These are phyloP conservation scores for Russula dissimulans DNA, from an alignment of 768 basidiomycete species.

Conservation along the genomic window DNA sequence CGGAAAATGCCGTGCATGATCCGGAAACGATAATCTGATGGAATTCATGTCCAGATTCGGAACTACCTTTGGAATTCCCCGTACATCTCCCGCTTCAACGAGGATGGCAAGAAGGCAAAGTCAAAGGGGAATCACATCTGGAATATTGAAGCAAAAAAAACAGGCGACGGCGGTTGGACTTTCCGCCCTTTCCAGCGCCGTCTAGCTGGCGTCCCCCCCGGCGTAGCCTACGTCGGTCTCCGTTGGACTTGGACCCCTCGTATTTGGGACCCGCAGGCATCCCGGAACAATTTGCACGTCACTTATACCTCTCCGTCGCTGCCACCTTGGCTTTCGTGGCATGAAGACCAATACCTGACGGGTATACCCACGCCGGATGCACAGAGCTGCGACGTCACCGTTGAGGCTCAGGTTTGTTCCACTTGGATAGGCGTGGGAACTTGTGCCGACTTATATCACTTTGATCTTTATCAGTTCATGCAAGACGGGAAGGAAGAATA, in stretches of 20 bases:
- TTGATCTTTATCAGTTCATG: conserved; percentile 38
- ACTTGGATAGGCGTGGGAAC: conserved; percentile 11
- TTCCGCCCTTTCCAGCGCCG: conserved; percentile 85
- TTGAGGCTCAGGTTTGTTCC: conserved; percentile 60
- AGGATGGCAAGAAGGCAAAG: conserved; percentile 98
- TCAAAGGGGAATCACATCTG: conserved; percentile 99
- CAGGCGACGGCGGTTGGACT: conserved; percentile 65
- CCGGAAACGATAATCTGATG: conserved; percentile 11
- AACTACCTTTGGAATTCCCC: conserved; percentile 95
- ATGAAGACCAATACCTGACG: conserved; percentile 60
- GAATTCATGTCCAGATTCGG: conserved; percentile 49
- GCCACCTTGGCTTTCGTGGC: conserved; percentile 86
- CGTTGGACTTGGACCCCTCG: conserved; percentile 87
- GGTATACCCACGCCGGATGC: conserved; percentile 75
- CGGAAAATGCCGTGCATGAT: conserved; percentile 20
- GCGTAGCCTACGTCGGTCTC: conserved; percentile 72
- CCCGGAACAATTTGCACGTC: conserved; percentile 70
- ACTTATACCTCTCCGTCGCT: conserved; percentile 71
- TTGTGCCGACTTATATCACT: conserved; percentile 4
- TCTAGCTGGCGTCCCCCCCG: conserved; percentile 75
- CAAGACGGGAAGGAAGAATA: conserved; percentile 69
- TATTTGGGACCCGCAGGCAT: conserved; percentile 94
- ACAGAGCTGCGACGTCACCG: conserved; percentile 64
- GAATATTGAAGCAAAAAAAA: conserved; percentile 94
- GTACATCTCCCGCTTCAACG: conserved; percentile 93